phyloP scores from a whole-genome alignment of 192 early-diverging fungal genomes.

The Entomortierella beljakovae region DNA sequence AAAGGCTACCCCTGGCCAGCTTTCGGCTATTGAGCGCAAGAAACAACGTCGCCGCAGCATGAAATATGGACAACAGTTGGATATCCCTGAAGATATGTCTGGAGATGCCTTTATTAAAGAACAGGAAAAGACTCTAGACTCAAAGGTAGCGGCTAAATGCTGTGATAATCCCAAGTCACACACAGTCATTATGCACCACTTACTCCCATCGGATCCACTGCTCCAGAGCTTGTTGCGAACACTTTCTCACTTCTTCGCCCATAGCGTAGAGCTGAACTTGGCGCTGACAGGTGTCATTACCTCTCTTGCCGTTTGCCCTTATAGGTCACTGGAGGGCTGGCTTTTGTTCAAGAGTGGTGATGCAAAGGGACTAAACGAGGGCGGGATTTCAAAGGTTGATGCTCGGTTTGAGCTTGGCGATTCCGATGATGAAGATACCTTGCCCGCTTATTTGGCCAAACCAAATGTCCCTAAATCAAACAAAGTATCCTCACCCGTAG shows the following conservation, averaged over 20 bases:
- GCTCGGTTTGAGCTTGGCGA: conserved; percentile 36
- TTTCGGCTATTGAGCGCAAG: conserved; percentile 43
- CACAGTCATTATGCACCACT: conserved; percentile 57
- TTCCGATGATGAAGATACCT: conserved; percentile 54
- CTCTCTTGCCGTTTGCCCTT: conserved; percentile 82
- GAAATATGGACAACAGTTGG: conserved; percentile 63
- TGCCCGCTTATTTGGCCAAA: conserved; percentile 23
- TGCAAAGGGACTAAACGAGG: conserved; percentile 44
- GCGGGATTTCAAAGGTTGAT: conserved; percentile 9
- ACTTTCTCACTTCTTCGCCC: conserved; percentile 85
- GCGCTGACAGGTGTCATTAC: conserved; percentile 91
- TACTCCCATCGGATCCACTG: conserved; percentile 70
- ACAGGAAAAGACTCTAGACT: conserved; percentile 36
- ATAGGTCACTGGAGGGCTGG: conserved; percentile 81
- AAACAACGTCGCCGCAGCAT: conserved; percentile 59
- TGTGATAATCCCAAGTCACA: conserved; percentile 24
- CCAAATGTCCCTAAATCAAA: conserved; percentile 9
- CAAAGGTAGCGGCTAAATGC: conserved; percentile 17
- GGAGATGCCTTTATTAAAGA: conserved; percentile 26
- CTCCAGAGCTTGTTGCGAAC: conserved; percentile 74
- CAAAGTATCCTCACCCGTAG: conserved; percentile 42
- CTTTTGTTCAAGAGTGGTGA: conserved; percentile 64
- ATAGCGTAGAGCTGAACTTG: conserved; percentile 90
- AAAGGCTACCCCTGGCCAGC: conserved; percentile 29
- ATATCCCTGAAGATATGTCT: conserved; percentile 43